phyloP scores from a whole-genome alignment of 345 rosid species.

The Rhodamnia argentea region DNA sequence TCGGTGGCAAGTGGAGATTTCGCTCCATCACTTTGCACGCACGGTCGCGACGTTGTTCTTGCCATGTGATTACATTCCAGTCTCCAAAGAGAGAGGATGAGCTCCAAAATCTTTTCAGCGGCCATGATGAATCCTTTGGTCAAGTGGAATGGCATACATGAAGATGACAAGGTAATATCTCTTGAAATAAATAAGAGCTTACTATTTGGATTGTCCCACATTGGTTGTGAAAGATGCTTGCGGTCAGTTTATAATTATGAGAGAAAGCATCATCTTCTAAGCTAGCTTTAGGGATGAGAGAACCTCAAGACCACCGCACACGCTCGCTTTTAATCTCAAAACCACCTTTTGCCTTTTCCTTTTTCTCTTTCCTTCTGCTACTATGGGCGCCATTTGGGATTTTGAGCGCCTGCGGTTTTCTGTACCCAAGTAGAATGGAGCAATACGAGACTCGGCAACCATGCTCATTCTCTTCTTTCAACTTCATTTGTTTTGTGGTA shows the following conservation, averaged over 20 bases:
- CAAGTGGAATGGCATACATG: background rate
- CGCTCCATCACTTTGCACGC: background rate
- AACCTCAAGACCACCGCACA: no score
- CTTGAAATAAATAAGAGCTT: no score
- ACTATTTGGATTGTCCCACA: no score
- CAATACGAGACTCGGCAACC: background rate
- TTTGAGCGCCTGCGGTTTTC: background rate
- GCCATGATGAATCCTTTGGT: background rate
- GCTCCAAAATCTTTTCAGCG: background rate
- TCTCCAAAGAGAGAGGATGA: background rate
- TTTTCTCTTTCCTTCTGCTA: background rate
- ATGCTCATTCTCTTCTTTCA: background rate
- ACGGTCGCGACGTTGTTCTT: background rate
- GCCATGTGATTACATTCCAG: background rate
- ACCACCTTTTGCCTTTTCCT: background rate
- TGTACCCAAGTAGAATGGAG: background rate
- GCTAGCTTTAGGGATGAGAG: no score
- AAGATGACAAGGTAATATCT: background rate
- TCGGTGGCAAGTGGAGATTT: background rate
- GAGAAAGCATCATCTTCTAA: no score
- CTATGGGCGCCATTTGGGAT: background rate
- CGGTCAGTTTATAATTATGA: no score
- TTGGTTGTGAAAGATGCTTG: no score
- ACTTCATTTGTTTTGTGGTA: background rate
- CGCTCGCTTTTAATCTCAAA: background rate